Percentiles rank a stretch among this genome's conserved stretches.
Evolutionary conservation across 2,329 filamentous ascomycete genomes (phyloP).

Genomic region (Lomentospora prolificans): DNA sequence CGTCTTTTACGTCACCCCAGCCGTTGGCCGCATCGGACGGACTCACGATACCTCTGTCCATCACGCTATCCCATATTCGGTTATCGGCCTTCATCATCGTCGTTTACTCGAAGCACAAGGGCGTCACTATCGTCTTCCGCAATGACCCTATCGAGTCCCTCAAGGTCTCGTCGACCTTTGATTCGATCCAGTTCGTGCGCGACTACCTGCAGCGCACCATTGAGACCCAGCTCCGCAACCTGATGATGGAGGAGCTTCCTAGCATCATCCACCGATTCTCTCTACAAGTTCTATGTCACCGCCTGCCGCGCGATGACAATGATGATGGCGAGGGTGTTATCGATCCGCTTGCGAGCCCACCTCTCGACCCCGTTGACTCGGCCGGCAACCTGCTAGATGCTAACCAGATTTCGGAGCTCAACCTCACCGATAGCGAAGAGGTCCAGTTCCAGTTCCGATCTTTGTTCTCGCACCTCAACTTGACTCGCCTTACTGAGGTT

Average conservation of each 20-base stretch:
- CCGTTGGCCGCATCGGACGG: constrained; percentile 85
- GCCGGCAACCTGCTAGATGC: constrained; percentile 69
- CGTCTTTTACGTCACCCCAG: constrained; percentile 83
- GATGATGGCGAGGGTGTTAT: constrained; percentile 49
- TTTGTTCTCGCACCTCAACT: constrained; percentile 90
- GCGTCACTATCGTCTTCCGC: constrained; percentile 89
- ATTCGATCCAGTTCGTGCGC: constrained; percentile 95
- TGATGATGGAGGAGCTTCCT: constrained; percentile 97
- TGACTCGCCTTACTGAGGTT: constrained; percentile 71
- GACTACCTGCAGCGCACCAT: constrained; percentile 96
- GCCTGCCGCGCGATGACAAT: constrained; percentile 55
- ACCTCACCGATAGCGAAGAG: constrained; percentile 65
- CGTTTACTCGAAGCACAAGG: constrained; percentile 96
- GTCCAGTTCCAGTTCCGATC: constrained; percentile 49
- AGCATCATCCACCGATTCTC: constrained; percentile 93
- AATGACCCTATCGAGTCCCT: constrained; percentile 97
- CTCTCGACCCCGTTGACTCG: constrained; percentile 71
- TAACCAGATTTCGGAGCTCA: constrained; percentile 64
- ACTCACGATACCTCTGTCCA: constrained; percentile 93
- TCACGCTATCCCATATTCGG: constrained; percentile 91
- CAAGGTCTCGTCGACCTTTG: constrained; percentile 97
- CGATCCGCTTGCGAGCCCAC: constrained; percentile 73
- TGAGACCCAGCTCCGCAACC: constrained; percentile 77
- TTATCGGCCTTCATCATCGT: constrained; percentile 94
- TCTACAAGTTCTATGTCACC: constrained; percentile 80